Evolutionary conservation across 495 filamentous ascomycete genomes (phyloP).

Genomic region (Aspergillus bridgeri): DNA sequence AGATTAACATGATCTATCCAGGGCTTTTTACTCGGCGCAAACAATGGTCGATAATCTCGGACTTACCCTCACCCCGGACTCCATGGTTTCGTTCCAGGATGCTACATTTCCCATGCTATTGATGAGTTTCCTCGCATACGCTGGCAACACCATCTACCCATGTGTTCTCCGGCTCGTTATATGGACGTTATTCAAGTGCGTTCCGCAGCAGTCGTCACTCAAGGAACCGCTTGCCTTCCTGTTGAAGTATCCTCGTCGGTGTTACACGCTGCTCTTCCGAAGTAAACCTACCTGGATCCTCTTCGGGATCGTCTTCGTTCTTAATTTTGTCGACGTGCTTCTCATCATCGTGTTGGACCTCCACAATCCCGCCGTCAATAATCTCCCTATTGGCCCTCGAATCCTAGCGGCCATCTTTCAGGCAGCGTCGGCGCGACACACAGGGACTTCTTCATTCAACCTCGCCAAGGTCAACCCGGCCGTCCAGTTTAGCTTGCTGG

Average conservation of each 20-base stretch:
- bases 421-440: slow-evolving; percentile 56
- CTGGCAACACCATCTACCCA: slow-evolving; percentile 81
- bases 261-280: slow-evolving; percentile 62
- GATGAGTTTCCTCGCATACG: slow-evolving; percentile 71
- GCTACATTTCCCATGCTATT: slow-evolving; percentile 64
- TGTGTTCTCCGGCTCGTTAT: slow-evolving; percentile 76
- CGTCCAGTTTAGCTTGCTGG: slow-evolving; percentile 55
- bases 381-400: slow-evolving; percentile 27
- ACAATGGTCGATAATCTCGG: slow-evolving; percentile 48
- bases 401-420: slow-evolving; percentile 59
- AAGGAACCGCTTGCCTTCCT: slow-evolving; percentile 47
- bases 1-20: slow-evolving; percentile 6
- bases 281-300: slow-evolving; percentile 59
- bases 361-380: slow-evolving; percentile 29
- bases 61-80: slow-evolving; percentile 76
- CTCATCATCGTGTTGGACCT: slow-evolving; percentile 59
- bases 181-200: slow-evolving; percentile 58
- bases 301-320: slow-evolving; percentile 52
- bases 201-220: slow-evolving; percentile 36
- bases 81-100: slow-evolving; percentile 74
- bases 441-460: slow-evolving; percentile 55
- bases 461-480: slow-evolving; percentile 56
- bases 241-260: slow-evolving; percentile 58
- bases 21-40: slow-evolving; percentile 34
- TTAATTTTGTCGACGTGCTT: slow-evolving; percentile 57